These are phyloP conservation scores for Pulveroboletus ravenelii DNA, from an alignment of 768 basidiomycete species.

Conservation along the genomic window DNA sequence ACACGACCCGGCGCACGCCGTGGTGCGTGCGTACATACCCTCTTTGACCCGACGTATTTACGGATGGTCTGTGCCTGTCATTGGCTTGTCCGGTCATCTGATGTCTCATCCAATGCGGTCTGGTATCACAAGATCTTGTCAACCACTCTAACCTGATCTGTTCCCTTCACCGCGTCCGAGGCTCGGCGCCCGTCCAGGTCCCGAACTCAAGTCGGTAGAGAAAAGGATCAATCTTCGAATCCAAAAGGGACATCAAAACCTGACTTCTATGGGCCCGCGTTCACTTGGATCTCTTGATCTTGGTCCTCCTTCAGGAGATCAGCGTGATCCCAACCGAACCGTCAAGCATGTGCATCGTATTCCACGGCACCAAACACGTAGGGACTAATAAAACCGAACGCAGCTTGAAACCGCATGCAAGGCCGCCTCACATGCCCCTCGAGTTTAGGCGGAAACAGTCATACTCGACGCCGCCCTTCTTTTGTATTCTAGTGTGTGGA, in stretches of 20 bases:
- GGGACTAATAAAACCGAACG: conserved; percentile 1
- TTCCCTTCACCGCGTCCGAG: not conserved
- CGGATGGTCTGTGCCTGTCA: not conserved
- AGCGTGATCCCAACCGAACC: not conserved
- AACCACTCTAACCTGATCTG: not conserved
- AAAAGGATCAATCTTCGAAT: not conserved
- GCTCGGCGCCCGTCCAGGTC: not conserved
- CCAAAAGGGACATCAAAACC: not conserved
- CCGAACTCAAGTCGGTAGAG: not conserved
- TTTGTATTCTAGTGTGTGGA: not conserved
- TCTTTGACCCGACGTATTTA: not conserved
- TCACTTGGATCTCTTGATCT: not conserved
- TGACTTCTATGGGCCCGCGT: not conserved
- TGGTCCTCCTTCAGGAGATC: conserved; percentile 6
- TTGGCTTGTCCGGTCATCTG: not conserved
- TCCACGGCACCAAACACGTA: not conserved
- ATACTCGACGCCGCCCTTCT: not conserved
- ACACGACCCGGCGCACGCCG: not conserved
- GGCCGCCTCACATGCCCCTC: not conserved
- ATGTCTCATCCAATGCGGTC: not conserved
- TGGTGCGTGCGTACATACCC: too few relatives aligned
- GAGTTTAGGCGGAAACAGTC: not conserved
- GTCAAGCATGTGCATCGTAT: conserved; percentile 1
- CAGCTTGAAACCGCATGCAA: not conserved
- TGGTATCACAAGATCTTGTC: not conserved